phyloP scores from a whole-genome alignment of 495 filamentous ascomycete species.

The Jackrogersella multiformis region DNA sequence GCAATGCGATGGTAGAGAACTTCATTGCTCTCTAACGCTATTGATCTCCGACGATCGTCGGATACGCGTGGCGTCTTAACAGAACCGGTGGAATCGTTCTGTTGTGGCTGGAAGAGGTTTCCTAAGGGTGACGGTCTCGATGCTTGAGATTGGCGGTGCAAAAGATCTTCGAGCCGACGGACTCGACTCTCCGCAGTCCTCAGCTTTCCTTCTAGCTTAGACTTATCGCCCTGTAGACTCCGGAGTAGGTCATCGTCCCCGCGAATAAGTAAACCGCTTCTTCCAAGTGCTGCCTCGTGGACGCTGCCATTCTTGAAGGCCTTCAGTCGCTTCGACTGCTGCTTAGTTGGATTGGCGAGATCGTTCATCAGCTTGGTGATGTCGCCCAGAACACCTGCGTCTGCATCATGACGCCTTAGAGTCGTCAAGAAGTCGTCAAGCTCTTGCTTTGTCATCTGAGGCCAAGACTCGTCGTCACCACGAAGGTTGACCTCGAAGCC shows the following conservation, averaged over 20 bases:
- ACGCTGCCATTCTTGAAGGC: constrained; percentile 97
- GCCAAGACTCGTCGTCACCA: constrained; percentile 83
- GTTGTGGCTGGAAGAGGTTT: constrained; percentile 66
- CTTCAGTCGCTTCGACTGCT: constrained; percentile 79
- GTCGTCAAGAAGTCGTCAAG: constrained; percentile 71
- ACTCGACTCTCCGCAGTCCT: constrained; percentile 91
- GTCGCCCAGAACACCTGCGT: constrained; percentile 58
- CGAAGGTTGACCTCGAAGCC: constrained; percentile 86
- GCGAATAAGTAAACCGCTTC: constrained; percentile 80
- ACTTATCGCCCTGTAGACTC: constrained; percentile 78
- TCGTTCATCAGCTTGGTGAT: constrained; percentile 67
- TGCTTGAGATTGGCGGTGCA: constrained; percentile 84
- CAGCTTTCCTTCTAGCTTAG: constrained; percentile 79
- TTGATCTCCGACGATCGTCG: constrained; percentile 52
- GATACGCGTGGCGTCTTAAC: constrained; percentile 47
- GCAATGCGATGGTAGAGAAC: constrained; percentile 67
- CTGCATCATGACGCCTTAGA: constrained; percentile 62
- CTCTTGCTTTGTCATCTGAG: constrained; percentile 68
- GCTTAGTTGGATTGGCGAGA: constrained; percentile 75
- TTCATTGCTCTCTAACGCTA: constrained; percentile 48
- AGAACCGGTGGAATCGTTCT: constrained; percentile 55
- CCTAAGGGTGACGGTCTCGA: constrained; percentile 71
- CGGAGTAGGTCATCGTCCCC: constrained; percentile 80
- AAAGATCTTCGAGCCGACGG: constrained; percentile 88
- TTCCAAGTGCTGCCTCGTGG: constrained; percentile 81